phyloP scores from a whole-genome alignment of 208 protist species.

The Crithidia thermophila region DNA sequence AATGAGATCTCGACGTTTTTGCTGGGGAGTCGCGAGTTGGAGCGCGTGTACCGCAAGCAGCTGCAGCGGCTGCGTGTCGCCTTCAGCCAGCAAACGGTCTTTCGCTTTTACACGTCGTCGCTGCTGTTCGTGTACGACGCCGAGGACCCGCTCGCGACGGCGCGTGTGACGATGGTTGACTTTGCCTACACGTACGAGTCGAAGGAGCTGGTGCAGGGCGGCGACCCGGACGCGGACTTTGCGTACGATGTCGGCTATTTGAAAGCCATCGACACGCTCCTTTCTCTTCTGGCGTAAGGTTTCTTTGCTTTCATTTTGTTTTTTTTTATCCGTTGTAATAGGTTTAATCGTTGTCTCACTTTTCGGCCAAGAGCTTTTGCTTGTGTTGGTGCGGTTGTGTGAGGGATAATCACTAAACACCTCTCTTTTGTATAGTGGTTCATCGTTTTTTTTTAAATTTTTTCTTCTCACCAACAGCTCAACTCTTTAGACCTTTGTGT shows the following conservation, averaged over 20 bases:
- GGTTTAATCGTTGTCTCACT: conserved; percentile 1
- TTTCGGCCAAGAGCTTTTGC: too few relatives aligned
- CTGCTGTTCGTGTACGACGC: conserved; percentile 89
- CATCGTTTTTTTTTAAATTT: too few relatives aligned
- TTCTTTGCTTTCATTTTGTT: neutral
- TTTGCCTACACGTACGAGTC: conserved; percentile 90
- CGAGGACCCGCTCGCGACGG: conserved; percentile 55
- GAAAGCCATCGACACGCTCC: conserved; percentile 72
- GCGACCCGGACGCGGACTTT: conserved; percentile 61
- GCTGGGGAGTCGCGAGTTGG: conserved; percentile 22
- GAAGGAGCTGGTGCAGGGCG: conserved; percentile 56
- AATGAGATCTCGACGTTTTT: conserved; percentile 54
- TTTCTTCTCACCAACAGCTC: too few relatives aligned
- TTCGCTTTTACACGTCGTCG: conserved; percentile 89
- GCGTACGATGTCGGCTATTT: conserved; percentile 80
- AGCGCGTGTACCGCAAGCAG: conserved; percentile 44
- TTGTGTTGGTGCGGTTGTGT: too few relatives aligned
- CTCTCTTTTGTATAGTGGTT: too few relatives aligned
- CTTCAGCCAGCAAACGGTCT: conserved; percentile 67
- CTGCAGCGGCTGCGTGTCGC: conserved; percentile 52
- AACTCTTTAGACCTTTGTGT: too few relatives aligned
- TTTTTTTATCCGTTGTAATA: conserved; percentile 2
- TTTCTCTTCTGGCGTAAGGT: conserved; percentile 48
- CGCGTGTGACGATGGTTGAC: conserved; percentile 87
- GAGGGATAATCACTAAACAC: too few relatives aligned